Base-by-base conservation (phyloP, 2,329 filamentous ascomycete species). In the Botrytis hyacinthi region DNA sequence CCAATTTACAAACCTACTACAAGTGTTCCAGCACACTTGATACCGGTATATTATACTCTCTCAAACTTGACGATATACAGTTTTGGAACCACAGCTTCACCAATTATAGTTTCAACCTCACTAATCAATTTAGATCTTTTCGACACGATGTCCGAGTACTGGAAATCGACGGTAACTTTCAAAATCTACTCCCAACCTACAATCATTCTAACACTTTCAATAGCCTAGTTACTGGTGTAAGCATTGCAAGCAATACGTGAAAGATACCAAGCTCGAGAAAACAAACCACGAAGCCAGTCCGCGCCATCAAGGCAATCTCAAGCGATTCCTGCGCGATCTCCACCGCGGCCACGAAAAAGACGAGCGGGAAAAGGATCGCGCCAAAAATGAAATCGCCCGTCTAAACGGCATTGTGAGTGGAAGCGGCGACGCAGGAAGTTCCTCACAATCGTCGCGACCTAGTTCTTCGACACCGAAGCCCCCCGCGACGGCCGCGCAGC, bases 181-280 rank as follows among this genome's bases (percentile, higher is more conserved):
- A 51, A 51, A 37, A 35, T 14, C 44, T 51, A 26, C 22, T 40
- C 7, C 35, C 61, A 44, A 32, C 18, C 9, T 61, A 18, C 54
- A 62, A n/a, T 44, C 46, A 35, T 72, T 48, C 76, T 79, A 76
- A 78, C 69, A 46, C 14, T 22, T 35, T n/a, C 35, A 67, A 67
- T 73, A 90, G 82, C 95, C 95, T 9, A 95, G 92, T 81, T 97
- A 97, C 85, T 98, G 95, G 94, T 99, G 96, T 89, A 98, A 98
- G 83, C 93, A 97, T 86, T 99, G 96, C 88, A 89, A 90, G 81
- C 89, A 88, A 81, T 98, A 91, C 83, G 93, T 99, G 68, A 93
- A 93, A 83, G 96, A 99, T 85, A 98, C 95, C 35, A 91, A 93
- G 78, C 90, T 98, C 82, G 95, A 97, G 82, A 92, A 91, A 78